Conservation (phyloP, 192 early-diverging fungal species). For the Backusella tarrabulga region DNA sequence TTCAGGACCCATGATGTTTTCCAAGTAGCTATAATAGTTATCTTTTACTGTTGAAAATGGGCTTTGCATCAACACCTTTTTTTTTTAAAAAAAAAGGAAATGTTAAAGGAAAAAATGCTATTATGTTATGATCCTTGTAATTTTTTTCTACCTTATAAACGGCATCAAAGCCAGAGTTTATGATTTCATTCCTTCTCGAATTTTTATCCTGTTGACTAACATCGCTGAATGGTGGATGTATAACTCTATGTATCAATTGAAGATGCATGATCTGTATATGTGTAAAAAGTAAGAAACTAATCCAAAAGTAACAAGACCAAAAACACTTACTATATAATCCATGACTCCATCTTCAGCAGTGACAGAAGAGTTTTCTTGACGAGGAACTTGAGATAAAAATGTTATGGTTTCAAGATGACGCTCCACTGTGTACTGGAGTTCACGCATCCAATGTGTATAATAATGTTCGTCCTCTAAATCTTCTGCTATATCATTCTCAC, state of each 20-base stretch:
- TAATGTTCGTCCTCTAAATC: neutral
- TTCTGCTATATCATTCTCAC: neutral
- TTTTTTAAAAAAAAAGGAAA: neutral
- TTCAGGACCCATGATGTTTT: neutral
- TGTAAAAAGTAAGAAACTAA: neutral
- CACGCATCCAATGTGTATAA: conserved; percentile 40
- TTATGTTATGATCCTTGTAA: neutral
- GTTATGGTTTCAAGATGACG: conserved; percentile 39
- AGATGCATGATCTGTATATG: conserved; percentile 32
- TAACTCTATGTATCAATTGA: conserved; percentile 30
- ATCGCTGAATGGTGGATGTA: conserved; percentile 28
- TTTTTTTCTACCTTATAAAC: conserved; percentile 31
- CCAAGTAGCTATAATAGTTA: neutral
- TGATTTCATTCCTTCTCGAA: conserved; percentile 29
- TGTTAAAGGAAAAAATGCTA: neutral
- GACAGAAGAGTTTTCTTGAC: conserved; percentile 10
- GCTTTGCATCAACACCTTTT: conserved; percentile 16
- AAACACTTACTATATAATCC: conserved; percentile 31
- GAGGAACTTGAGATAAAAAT: conserved; percentile 30
- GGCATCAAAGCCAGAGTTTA: conserved; percentile 38
- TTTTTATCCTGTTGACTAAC: conserved; percentile 25
- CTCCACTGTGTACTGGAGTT: conserved; percentile 37
- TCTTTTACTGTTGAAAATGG: conserved; percentile 19
- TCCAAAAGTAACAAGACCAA: neutral
- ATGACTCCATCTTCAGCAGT: conserved; percentile 36